Conservation (phyloP, 805 yeast species). For the Teunomyces barrocoloradensis region DNA sequence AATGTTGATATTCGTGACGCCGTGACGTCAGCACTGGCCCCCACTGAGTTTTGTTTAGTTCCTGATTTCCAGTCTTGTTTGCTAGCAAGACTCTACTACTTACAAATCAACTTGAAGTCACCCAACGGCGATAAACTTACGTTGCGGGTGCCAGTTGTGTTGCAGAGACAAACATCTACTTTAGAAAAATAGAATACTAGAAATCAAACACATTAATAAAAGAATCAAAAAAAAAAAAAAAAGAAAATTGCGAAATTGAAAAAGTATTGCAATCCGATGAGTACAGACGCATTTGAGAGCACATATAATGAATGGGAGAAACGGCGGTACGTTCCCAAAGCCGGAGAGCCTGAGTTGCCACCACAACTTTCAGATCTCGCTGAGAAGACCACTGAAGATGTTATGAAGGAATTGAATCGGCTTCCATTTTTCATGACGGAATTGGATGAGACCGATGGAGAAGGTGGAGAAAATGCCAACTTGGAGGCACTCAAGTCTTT, state of each 20-base stretch:
- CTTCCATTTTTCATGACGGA: conserved; percentile 94
- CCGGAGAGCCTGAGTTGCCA: conserved; percentile 72
- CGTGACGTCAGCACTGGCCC: conserved; percentile 10
- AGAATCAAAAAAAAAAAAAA: background rate
- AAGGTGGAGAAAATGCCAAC: conserved; percentile 68
- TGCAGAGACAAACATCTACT: conserved; percentile 17
- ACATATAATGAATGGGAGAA: conserved; percentile 40
- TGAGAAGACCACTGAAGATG: conserved; percentile 69
- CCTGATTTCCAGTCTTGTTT: conserved; percentile 41
- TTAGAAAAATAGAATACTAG: background rate
- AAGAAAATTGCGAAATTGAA: conserved; percentile 13
- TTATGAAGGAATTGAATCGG: conserved; percentile 72
- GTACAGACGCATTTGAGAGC: background rate
- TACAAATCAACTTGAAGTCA: conserved; percentile 23
- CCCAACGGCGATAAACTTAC: conserved; percentile 23
- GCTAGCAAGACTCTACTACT: conserved; percentile 33
- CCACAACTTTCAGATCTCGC: conserved; percentile 72
- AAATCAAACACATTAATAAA: background rate
- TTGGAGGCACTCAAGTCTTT: conserved; percentile 88
- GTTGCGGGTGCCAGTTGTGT: conserved; percentile 25
- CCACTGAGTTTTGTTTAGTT: conserved; percentile 29
- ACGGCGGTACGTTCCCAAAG: conserved; percentile 38
- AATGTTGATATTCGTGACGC: conserved; percentile 27
- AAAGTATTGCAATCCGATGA: conserved; percentile 14
- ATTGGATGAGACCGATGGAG: conserved; percentile 72